These are phyloP conservation scores for Hippophae rhamnoides DNA, from an alignment of 306 rosid species.

Conservation along the genomic window DNA sequence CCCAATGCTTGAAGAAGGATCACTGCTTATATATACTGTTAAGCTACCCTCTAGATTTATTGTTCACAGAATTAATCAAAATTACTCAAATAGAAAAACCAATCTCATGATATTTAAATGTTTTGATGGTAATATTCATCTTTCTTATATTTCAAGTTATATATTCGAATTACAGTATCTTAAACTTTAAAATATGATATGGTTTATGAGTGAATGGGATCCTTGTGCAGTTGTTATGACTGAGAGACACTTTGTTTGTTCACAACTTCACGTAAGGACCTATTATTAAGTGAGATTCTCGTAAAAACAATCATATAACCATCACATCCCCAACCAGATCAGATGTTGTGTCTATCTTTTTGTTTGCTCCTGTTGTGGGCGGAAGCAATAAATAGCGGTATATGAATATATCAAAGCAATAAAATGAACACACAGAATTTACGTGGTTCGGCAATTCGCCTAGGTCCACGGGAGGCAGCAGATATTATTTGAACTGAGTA, in stretches of 20 bases:
- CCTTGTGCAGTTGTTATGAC: not conserved
- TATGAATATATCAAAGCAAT: no score
- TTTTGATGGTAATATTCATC: not conserved
- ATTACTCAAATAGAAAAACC: no score
- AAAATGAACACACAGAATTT: no score
- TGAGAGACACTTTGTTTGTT: not conserved
- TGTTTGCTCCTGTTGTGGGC: conserved; percentile 3
- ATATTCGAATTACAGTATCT: not conserved
- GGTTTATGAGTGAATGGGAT: not conserved
- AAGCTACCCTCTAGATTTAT: no score
- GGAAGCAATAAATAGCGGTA: no score
- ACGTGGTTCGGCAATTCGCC: no score
- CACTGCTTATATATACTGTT: no score
- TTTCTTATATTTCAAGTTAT: not conserved
- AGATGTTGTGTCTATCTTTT: not conserved
- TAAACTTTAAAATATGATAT: not conserved
- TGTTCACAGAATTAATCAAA: no score
- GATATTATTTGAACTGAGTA: no score
- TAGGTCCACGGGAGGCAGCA: no score
- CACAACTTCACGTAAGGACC: not conserved
- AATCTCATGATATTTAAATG: no score
- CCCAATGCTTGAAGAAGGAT: no score
- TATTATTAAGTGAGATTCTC: not conserved
- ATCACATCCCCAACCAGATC: not conserved
- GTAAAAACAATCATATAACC: not conserved